A percentile compares a stretch with the other conserved stretches of the same genome.
Conservation (phyloP, 768 basidiomycete genomes). For the Amanita muscaria region DNA sequence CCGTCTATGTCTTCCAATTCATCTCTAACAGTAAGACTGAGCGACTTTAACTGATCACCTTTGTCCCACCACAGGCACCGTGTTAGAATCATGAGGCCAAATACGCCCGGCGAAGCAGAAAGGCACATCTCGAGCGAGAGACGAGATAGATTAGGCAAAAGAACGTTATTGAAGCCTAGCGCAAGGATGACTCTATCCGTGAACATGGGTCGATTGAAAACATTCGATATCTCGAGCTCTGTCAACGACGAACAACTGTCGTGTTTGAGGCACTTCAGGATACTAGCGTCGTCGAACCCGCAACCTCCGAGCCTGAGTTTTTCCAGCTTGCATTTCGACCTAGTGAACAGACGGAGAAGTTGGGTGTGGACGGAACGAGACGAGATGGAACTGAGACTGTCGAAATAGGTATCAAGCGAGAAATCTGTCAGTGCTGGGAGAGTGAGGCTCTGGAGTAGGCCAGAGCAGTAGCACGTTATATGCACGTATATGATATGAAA, state of each 20-base stretch:
- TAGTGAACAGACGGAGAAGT: background rate
- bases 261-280: background rate
- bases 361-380: background rate
- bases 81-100: background rate
- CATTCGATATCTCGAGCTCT: background rate
- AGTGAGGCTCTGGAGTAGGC: background rate
- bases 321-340: constrained; percentile 5
- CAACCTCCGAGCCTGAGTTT: too few species aligned
- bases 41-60: background rate
- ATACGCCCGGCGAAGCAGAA: background rate
- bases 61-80: constrained; percentile 2
- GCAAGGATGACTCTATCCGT: background rate
- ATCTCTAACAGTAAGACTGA: too few species aligned
- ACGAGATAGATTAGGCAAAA: background rate
- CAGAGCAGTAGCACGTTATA: background rate
- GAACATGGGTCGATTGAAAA: background rate
- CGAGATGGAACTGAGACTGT: background rate
- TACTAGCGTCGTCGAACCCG: background rate
- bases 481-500: background rate
- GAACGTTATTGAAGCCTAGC: background rate
- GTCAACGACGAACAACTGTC: background rate
- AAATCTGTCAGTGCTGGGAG: too few species aligned
- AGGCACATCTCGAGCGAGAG: background rate
- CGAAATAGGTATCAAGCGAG: too few species aligned
- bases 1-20: too few species aligned